These are phyloP conservation scores for Aegilops tauschii DNA, from an alignment of 176 grass and related monocot species.

Conservation along the genomic window DNA sequence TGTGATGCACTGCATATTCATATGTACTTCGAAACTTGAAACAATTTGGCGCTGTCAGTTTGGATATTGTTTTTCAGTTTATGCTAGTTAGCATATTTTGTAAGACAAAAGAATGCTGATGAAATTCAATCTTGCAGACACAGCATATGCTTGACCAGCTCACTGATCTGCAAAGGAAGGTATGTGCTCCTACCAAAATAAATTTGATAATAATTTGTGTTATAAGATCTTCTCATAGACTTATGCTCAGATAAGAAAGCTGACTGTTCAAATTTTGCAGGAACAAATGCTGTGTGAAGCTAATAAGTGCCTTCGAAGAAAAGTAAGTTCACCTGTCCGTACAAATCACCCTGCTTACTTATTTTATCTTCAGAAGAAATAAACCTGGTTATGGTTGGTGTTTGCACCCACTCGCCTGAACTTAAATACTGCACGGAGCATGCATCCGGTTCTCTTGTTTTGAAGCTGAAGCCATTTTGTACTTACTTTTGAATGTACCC, in stretches of 20 bases:
- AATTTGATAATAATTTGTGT: not conserved
- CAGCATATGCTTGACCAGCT: constrained; percentile 82
- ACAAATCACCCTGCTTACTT: not conserved
- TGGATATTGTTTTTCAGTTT: not conserved
- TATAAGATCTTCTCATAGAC: not conserved
- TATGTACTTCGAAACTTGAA: not conserved
- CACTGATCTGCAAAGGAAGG: constrained; percentile 68
- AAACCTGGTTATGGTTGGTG: not conserved
- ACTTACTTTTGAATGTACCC: not conserved
- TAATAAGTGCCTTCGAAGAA: constrained; percentile 78
- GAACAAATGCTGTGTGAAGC: constrained; percentile 77
- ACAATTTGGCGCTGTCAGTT: not conserved
- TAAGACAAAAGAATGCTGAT: not conserved
- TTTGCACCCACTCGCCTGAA: not conserved
- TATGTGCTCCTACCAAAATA: constrained; percentile 28
- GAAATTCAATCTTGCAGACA: constrained; percentile 45
- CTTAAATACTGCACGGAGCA: not conserved
- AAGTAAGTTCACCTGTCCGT: constrained; percentile 37
- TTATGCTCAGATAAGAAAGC: not conserved
- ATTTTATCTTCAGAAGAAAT: not conserved
- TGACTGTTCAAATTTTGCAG: constrained; percentile 31
- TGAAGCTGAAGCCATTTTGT: not conserved
- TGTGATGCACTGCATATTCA: no score
- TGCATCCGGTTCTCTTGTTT: not conserved
- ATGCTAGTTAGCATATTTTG: not conserved